phyloP scores from a whole-genome alignment of 1,139 yeast genomes.

The Nakaseomyces glabratus region DNA sequence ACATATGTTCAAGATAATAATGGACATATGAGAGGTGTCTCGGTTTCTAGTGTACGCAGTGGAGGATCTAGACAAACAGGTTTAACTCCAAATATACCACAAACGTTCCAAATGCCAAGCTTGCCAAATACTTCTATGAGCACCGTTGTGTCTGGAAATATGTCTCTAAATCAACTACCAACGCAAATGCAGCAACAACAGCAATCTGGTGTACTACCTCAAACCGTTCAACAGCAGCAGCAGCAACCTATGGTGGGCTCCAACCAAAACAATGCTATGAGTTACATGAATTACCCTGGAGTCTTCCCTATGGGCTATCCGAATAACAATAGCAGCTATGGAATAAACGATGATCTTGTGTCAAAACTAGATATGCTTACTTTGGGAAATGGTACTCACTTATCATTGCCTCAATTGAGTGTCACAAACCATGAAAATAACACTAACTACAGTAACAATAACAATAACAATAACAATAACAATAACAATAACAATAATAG shows the following conservation, averaged over 20 bases:
- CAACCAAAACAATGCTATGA: slow-evolving; percentile 10
- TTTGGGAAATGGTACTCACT: slow-evolving; percentile 25
- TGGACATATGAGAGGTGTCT: slow-evolving; percentile 27
- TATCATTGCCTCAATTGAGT: slow-evolving; percentile 28
- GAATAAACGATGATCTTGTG: slow-evolving; percentile 22
- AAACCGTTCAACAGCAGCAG: slow-evolving; percentile 7
- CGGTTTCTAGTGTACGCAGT: slow-evolving; percentile 28
- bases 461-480: slow-evolving; percentile 7
- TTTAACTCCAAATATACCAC: slow-evolving; percentile 1
- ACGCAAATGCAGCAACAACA: slow-evolving; percentile 3
- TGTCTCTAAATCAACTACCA: slow-evolving; percentile 1
- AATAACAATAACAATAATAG: slow-evolving; percentile 3
- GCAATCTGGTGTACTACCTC: slow-evolving; percentile 4
- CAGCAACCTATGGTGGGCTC: slow-evolving; percentile 3
- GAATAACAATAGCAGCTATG: slow-evolving; percentile 12
- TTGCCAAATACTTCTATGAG: slow-evolving; percentile 1
- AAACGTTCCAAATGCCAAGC: slow-evolving; percentile 6
- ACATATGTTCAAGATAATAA: slow-evolving; percentile 18
- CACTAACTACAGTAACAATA: slow-evolving; percentile 5
- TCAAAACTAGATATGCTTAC: slow-evolving; percentile 27
- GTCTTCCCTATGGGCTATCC: slow-evolving; percentile 21
- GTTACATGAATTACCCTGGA: slow-evolving; percentile 28
- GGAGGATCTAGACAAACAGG: slow-evolving; percentile 25
- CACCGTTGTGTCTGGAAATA: slow-evolving; percentile 4
- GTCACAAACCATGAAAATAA: slow-evolving; percentile 18